These are phyloP conservation scores for Pichia sp. DNA, from an alignment of 1,139 yeast genomes.

Conservation along the genomic window DNA sequence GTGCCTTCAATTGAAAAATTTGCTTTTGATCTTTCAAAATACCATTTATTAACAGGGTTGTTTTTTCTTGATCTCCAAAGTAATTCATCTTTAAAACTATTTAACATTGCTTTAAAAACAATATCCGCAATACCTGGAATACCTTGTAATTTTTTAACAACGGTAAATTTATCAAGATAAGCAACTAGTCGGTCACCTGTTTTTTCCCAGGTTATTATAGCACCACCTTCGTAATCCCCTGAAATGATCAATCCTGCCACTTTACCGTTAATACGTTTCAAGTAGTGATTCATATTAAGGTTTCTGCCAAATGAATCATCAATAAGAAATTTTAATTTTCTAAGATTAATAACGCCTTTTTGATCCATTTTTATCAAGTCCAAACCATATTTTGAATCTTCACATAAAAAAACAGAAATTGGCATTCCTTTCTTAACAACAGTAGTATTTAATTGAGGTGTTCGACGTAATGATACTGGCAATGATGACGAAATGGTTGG, in stretches of 20 bases:
- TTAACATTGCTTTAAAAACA: constrained; percentile 71
- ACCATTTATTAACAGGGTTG: constrained; percentile 96
- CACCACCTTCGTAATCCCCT: constrained; percentile 95
- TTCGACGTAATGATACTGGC: constrained; percentile 63
- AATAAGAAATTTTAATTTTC: constrained; percentile 52
- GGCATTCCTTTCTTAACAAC: constrained; percentile 73
- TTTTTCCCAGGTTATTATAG: constrained; percentile 64
- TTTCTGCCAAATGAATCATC: constrained; percentile 74
- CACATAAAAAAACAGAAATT: constrained; percentile 42
- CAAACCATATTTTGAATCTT: constrained; percentile 30
- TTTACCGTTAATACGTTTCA: constrained; percentile 54
- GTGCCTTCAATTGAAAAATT: constrained; percentile 48
- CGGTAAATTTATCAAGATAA: constrained; percentile 90
- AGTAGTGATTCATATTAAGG: constrained; percentile 59
- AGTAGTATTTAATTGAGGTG: constrained; percentile 69
- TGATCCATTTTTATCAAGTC: constrained; percentile 40
- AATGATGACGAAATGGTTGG: constrained; percentile 90
- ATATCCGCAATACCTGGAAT: constrained; percentile 91
- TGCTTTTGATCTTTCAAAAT: constrained; percentile 84
- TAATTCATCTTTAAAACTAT: constrained; percentile 64
- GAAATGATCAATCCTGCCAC: constrained; percentile 77
- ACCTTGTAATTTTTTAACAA: constrained; percentile 76
- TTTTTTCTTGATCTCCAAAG: constrained; percentile 83
- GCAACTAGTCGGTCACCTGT: constrained; percentile 37
- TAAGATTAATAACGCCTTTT: constrained; percentile 48